phyloP scores from a whole-genome alignment of 352 stramenopile species.

The Globisporangium carolinianum region DNA sequence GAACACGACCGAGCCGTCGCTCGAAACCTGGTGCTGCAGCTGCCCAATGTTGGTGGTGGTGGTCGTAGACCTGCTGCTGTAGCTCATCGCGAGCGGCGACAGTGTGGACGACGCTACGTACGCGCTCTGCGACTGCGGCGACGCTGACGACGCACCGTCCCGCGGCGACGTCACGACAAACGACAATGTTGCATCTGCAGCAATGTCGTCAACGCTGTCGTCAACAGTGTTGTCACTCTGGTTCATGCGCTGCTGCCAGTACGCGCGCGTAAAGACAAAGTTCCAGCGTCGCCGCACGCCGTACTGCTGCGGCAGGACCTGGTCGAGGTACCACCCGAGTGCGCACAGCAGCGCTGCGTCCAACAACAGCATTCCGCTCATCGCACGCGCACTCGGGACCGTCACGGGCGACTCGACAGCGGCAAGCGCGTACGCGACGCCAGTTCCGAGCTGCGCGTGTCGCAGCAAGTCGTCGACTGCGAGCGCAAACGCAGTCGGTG shows the following conservation, averaged over 20 bases:
- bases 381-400: slow-evolving; percentile 35
- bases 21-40: slow-evolving; percentile 23
- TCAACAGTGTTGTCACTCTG: too few species aligned
- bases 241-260: slow-evolving; percentile 17
- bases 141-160: slow-evolving; percentile 2
- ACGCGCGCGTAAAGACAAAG: slow-evolving; percentile 69
- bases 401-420: slow-evolving; percentile 26
- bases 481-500: slow-evolving; percentile 60
- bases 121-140: slow-evolving; percentile 16
- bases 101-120: slow-evolving; percentile 6
- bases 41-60: background rate
- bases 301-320: slow-evolving; percentile 89
- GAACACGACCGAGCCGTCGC: slow-evolving; percentile 23
- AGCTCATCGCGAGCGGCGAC: slow-evolving; percentile 1
- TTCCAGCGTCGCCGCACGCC: slow-evolving; percentile 86
- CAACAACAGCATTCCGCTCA: slow-evolving; percentile 59
- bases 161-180: slow-evolving; percentile 5
- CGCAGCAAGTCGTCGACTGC: slow-evolving; percentile 54
- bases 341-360: slow-evolving; percentile 80
- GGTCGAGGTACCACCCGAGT: slow-evolving; percentile 89
- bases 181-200: background rate
- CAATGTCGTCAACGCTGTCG: too few species aligned
- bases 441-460: slow-evolving; percentile 48
- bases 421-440: slow-evolving; percentile 52
- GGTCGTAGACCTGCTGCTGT: slow-evolving; percentile 1